Evolutionary conservation across 2,329 filamentous ascomycete species (phyloP).

Genomic region (Aureobasidium lini): DNA sequence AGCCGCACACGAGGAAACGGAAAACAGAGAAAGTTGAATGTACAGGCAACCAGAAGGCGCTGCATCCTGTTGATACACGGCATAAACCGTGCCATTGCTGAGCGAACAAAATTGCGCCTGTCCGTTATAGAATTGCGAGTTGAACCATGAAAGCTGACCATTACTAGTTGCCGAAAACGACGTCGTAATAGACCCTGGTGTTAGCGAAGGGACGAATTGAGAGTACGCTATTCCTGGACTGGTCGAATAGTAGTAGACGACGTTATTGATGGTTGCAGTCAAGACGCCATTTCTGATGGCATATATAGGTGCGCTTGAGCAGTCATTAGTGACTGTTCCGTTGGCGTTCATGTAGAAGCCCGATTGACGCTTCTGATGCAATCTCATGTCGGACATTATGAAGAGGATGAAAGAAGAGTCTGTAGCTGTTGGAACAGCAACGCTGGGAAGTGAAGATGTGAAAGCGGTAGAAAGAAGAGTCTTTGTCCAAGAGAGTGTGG

Average conservation of each 20-base stretch:
- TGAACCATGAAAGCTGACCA: constrained; percentile 22
- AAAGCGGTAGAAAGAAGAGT: neutral
- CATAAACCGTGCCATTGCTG: constrained; percentile 24
- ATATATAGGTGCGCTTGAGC: constrained; percentile 23
- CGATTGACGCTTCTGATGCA: constrained; percentile 18
- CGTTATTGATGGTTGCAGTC: constrained; percentile 21
- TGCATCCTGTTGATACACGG: constrained; percentile 21
- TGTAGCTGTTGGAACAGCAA: neutral
- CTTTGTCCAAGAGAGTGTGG: constrained; percentile 23
- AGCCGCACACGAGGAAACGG: neutral
- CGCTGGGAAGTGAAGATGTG: neutral
- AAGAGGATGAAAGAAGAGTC: constrained; percentile 18
- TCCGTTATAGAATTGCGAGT: constrained; percentile 22
- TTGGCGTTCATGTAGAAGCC: constrained; percentile 21
- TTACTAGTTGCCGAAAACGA: constrained; percentile 20
- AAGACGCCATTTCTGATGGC: constrained; percentile 22
- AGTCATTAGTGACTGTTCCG: constrained; percentile 26
- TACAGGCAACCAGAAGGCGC: constrained; percentile 22
- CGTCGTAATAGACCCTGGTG: constrained; percentile 22
- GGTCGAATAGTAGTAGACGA: constrained; percentile 24
- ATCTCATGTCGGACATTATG: neutral
- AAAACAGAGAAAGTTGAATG: constrained; percentile 19
- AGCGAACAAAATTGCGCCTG: constrained; percentile 25
- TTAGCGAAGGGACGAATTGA: constrained; percentile 21
- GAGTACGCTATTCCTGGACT: constrained; percentile 18